A percentile compares a stretch with the other conserved stretches of the same genome.
phyloP scores from a whole-genome alignment of 371 early-diverging fungal genomes.

The Haplosporangium sp. region DNA sequence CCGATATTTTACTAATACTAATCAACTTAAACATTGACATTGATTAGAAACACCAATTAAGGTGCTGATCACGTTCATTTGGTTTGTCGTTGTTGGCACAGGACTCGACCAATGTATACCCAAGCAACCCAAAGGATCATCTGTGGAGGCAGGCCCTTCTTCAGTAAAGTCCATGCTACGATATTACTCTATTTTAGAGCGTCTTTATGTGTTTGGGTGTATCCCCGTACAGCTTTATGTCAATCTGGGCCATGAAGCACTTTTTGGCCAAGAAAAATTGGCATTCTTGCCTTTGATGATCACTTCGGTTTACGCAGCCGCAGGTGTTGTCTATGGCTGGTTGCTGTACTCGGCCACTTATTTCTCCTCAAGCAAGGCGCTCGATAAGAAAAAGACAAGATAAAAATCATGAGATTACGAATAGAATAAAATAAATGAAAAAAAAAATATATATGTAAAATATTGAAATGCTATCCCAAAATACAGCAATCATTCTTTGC shows the following conservation, averaged over 20 bases:
- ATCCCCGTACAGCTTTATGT: conserved; percentile 72
- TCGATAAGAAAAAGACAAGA: conserved; percentile 50
- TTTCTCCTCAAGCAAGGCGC: conserved; percentile 26
- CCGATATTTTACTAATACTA: not conserved
- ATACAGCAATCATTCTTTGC: conserved; percentile 1
- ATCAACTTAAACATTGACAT: not conserved
- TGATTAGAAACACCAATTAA: conserved; percentile 77
- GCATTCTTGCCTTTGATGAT: conserved; percentile 88
- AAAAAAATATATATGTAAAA: not conserved
- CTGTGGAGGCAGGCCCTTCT: conserved; percentile 16
- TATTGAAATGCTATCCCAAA: not conserved
- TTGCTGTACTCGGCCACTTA: conserved; percentile 55
- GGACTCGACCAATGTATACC: conserved; percentile 61
- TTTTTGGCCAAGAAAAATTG: conserved; percentile 65
- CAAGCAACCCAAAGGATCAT: conserved; percentile 46
- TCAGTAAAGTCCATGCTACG: conserved; percentile 29
- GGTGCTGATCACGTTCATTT: conserved; percentile 62
- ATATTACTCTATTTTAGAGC: conserved; percentile 62
- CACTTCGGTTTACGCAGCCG: conserved; percentile 82
- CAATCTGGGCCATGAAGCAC: conserved; percentile 61
- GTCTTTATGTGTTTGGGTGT: conserved; percentile 74
- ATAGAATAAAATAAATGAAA: not conserved
- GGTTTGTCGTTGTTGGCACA: conserved; percentile 66
- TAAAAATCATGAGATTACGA: conserved; percentile 3
- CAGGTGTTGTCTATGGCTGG: conserved; percentile 87